A percentile compares a stretch with the other conserved stretches of the same genome.
Conservation (phyloP, 2,329 filamentous ascomycete species). For the Allantophomopsis cytisporea region DNA sequence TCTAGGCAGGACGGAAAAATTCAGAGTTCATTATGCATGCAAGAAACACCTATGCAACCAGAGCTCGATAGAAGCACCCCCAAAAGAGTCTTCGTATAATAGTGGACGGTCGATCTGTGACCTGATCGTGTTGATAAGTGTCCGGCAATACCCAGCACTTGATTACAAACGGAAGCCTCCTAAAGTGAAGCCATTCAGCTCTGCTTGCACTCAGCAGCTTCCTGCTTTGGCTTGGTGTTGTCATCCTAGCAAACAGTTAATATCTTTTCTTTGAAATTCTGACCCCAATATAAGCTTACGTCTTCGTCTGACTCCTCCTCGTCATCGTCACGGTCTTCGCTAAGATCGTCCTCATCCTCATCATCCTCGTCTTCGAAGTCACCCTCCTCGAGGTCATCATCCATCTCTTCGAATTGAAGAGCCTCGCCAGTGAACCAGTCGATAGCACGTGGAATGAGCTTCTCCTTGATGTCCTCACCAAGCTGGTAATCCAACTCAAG, state of each 20-base stretch:
- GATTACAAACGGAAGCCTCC: too few species aligned
- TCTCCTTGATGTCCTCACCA: constrained; percentile 99
- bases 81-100: too few species aligned
- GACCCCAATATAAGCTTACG: constrained; percentile 30
- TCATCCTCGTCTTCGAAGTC: constrained; percentile 78
- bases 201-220: constrained; percentile 92
- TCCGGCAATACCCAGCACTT: too few species aligned
- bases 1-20: constrained; percentile 14
- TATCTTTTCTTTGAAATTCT: constrained; percentile 2
- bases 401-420: constrained; percentile 87
- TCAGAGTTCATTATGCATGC: constrained; percentile 4
- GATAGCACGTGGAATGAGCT: constrained; percentile 93
- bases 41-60: too few species aligned
- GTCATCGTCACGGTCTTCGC: constrained; percentile 64
- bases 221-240: constrained; percentile 81
- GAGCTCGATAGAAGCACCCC: too few species aligned
- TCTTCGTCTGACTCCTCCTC: constrained; percentile 70
- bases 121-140: too few species aligned
- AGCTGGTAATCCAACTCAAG: constrained; percentile 98
- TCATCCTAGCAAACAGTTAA: constrained; percentile 51
- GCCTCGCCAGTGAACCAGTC: constrained; percentile 99
- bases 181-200: constrained; percentile 34
- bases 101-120: too few species aligned
- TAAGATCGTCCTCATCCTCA: constrained; percentile 78
- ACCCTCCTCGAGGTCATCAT: constrained; percentile 69